Percentiles rank a stretch among this genome's conserved stretches.
Conservation (phyloP, 2,329 filamentous ascomycete genomes). For the Aspergillus pseudoterreus region DNA sequence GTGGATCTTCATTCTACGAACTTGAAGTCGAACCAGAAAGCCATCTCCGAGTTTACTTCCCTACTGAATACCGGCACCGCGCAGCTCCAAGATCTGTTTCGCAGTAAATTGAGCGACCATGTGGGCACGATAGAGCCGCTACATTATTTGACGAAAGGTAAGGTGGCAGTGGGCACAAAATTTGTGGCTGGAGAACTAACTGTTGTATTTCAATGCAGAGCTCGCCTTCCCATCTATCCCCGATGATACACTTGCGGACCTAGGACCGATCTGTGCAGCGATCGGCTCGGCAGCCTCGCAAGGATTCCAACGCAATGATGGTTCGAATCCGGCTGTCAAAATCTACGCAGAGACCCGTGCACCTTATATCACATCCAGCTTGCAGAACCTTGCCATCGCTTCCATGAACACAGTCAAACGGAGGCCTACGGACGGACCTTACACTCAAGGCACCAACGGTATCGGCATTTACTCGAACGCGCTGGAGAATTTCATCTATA, state of each 20-base stretch:
- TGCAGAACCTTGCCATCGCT: constrained; percentile 83
- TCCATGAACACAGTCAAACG: constrained; percentile 80
- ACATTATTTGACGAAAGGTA: constrained; percentile 85
- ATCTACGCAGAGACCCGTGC: constrained; percentile 84
- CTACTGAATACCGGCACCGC: constrained; percentile 75
- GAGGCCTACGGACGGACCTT: constrained; percentile 71
- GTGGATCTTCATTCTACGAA: constrained; percentile 85
- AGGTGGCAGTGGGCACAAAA: neutral
- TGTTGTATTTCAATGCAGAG: constrained; percentile 34
- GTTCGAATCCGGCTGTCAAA: constrained; percentile 69
- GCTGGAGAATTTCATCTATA: constrained; percentile 79
- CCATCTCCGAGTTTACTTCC: constrained; percentile 72
- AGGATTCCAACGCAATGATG: constrained; percentile 47
- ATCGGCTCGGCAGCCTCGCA: constrained; percentile 61
- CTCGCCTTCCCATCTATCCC: constrained; percentile 76
- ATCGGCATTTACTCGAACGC: constrained; percentile 85
- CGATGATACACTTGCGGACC: constrained; percentile 68
- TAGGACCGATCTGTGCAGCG: constrained; percentile 76
- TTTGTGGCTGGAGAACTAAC: neutral
- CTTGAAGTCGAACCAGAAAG: constrained; percentile 84
- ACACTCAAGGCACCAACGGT: constrained; percentile 83
- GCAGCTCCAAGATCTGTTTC: constrained; percentile 80
- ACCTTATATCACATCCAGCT: constrained; percentile 74
- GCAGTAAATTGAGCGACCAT: constrained; percentile 73
- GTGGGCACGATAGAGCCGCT: constrained; percentile 80